phyloP scores from a whole-genome alignment of 768 basidiomycete genomes.

The Russula sp. region DNA sequence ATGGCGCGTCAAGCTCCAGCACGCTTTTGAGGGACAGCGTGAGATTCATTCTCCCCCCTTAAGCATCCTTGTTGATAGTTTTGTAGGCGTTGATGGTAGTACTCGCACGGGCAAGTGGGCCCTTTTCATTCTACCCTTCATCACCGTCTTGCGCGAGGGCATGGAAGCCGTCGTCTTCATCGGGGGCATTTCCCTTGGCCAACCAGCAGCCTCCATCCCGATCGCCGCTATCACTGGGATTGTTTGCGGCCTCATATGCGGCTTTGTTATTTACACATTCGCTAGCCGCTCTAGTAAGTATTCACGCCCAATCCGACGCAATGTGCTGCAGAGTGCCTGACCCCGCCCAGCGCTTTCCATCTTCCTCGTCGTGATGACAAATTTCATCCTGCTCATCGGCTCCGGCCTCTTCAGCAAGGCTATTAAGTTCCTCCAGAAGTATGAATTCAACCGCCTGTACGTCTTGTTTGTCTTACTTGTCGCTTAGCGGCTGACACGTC shows the following conservation, averaged over 20 bases:
- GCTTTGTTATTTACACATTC: slow-evolving; percentile 74
- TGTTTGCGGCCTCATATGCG: slow-evolving; percentile 66
- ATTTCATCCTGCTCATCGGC: slow-evolving; percentile 87
- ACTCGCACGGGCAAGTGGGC: slow-evolving; percentile 70
- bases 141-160: slow-evolving; percentile 93
- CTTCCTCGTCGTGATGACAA: slow-evolving; percentile 91
- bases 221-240: slow-evolving; percentile 86
- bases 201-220: slow-evolving; percentile 79
- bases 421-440: slow-evolving; percentile 62
- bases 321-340: not conserved
- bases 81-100: slow-evolving; percentile 41
- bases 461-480: slow-evolving; percentile 13
- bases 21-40: slow-evolving; percentile 64
- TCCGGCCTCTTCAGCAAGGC: slow-evolving; percentile 86
- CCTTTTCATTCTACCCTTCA: slow-evolving; percentile 81
- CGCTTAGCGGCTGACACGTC: not conserved
- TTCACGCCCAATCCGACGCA: too few species aligned
- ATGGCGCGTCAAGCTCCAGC: slow-evolving; percentile 86
- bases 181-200: slow-evolving; percentile 84
- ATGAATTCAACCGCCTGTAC: slow-evolving; percentile 54
- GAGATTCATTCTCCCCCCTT: slow-evolving; percentile 22
- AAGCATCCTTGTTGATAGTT: not conserved
- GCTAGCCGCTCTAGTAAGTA: slow-evolving; percentile 63
- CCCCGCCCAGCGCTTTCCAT: slow-evolving; percentile 56
- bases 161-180: slow-evolving; percentile 93